These are phyloP conservation scores for Phaffia rhodozyma DNA, from an alignment of 1,284 basidiomycete genomes.

Conservation along the genomic window DNA sequence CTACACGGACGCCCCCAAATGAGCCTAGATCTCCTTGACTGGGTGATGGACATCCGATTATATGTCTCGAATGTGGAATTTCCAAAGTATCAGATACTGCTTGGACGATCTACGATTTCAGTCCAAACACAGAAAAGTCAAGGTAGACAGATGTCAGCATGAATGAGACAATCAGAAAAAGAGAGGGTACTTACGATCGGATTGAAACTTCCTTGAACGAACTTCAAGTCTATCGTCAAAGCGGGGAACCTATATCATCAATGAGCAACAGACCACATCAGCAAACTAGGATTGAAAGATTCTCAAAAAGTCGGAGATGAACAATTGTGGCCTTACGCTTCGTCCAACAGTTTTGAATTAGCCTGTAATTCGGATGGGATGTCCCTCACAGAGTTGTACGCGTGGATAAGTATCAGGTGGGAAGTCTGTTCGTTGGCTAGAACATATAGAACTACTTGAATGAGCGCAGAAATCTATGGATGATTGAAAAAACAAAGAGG, in stretches of 20 bases:
- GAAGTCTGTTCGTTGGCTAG: slow-evolving; percentile 28
- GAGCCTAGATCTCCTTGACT: slow-evolving; percentile 4
- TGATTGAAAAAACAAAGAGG: neutral
- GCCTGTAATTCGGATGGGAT: slow-evolving; percentile 32
- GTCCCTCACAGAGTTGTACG: slow-evolving; percentile 26
- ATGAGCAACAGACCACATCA: too few species aligned
- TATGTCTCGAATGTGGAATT: slow-evolving; percentile 1
- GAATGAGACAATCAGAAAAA: neutral
- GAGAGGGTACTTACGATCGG: slow-evolving; percentile 1
- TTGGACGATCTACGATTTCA: neutral
- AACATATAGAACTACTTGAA: slow-evolving; percentile 28
- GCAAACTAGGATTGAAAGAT: neutral
- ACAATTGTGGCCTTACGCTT: slow-evolving; percentile 7
- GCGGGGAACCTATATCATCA: slow-evolving; percentile 16
- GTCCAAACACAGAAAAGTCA: neutral
- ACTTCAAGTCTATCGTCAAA: slow-evolving; percentile 20
- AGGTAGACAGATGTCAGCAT: neutral
- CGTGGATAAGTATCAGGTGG: slow-evolving; percentile 30
- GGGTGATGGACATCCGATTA: slow-evolving; percentile 12
- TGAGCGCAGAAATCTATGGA: slow-evolving; percentile 26
- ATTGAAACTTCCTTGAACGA: slow-evolving; percentile 17
- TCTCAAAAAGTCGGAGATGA: neutral
- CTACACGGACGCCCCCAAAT: slow-evolving; percentile 3
- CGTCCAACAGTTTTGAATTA: slow-evolving; percentile 27
- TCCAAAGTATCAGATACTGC: neutral